Evolutionary conservation across 1,284 basidiomycete species (phyloP).

Genomic region (Boletus sp.): DNA sequence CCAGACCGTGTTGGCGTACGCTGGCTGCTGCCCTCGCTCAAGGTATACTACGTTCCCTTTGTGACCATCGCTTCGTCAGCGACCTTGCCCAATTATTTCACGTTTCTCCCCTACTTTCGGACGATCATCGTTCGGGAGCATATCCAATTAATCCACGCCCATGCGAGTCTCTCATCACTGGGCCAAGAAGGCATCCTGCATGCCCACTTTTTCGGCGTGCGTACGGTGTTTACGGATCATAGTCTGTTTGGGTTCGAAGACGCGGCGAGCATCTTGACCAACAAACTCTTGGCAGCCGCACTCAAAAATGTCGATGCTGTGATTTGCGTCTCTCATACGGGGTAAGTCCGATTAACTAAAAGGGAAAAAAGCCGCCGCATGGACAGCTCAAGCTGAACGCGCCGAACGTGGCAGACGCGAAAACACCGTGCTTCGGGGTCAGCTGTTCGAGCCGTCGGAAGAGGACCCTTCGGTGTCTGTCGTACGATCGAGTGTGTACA

Average conservation of each 20-base stretch:
- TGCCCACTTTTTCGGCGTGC: slow-evolving; percentile 77
- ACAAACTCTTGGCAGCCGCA: slow-evolving; percentile 87
- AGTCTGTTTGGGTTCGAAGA: slow-evolving; percentile 95
- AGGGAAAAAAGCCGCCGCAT: too few relatives aligned
- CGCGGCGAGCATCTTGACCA: slow-evolving; percentile 93
- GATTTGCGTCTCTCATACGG: slow-evolving; percentile 97
- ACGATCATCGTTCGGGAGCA: slow-evolving; percentile 85
- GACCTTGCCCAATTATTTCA: slow-evolving; percentile 92
- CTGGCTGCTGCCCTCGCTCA: slow-evolving; percentile 81
- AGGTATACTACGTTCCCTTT: slow-evolving; percentile 94
- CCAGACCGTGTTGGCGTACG: slow-evolving; percentile 85
- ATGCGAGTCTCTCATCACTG: slow-evolving; percentile 85
- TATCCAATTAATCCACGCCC: slow-evolving; percentile 87
- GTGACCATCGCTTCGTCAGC: slow-evolving; percentile 85
- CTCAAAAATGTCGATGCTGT: slow-evolving; percentile 90
- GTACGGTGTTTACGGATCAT: slow-evolving; percentile 96
- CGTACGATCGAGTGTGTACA: slow-evolving; percentile 70
- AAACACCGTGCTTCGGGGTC: slow-evolving; percentile 89
- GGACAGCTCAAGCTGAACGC: neutral
- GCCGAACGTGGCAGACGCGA: slow-evolving; percentile 58
- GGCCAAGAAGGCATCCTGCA: slow-evolving; percentile 93
- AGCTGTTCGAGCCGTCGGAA: slow-evolving; percentile 53
- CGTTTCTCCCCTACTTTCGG: slow-evolving; percentile 86
- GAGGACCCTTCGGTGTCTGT: slow-evolving; percentile 40
- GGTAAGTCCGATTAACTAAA: slow-evolving; percentile 46